Conservation (phyloP, 176 grass and related monocot genomes). For the bread wheat (Triticum aestivum) region DNA sequence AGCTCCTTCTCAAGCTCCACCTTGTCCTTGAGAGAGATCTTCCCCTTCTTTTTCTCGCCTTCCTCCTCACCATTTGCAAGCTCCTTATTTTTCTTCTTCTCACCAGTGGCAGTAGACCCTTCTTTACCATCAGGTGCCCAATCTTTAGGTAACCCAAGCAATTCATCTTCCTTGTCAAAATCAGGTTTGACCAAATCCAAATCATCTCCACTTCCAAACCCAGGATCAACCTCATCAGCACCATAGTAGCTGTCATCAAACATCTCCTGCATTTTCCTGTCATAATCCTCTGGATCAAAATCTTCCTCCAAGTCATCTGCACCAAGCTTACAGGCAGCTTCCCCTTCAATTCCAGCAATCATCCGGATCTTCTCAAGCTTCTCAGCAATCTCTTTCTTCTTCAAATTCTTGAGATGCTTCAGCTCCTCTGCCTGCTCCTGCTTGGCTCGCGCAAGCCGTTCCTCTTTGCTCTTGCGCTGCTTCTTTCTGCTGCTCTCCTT, state of each 20-base stretch:
- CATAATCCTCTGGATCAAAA: constrained; percentile 87
- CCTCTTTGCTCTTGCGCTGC: constrained; percentile 91
- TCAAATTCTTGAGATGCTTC: constrained; percentile 93
- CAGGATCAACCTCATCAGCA: constrained; percentile 67
- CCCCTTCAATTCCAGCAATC: constrained; percentile 65
- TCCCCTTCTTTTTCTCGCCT: constrained; percentile 44
- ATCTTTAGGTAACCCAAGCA: constrained; percentile 66
- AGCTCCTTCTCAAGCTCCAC: constrained; percentile 92
- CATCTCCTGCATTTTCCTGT: constrained; percentile 79
- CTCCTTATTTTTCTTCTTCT: constrained; percentile 34
- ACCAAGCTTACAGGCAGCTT: constrained; percentile 49
- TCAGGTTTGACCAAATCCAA: constrained; percentile 68
- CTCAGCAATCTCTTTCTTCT: constrained; percentile 95
- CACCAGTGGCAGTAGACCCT: constrained; percentile 40
- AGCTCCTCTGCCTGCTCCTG: constrained; percentile 73
- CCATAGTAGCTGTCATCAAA: constrained; percentile 74
- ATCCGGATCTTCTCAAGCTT: constrained; percentile 70
- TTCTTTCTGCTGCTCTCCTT: constrained; percentile 83
- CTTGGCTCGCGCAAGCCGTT: constrained; percentile 62
- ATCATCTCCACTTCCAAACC: constrained; percentile 59
- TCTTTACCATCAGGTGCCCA: constrained; percentile 42
- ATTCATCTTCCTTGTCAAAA: constrained; percentile 88
- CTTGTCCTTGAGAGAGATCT: constrained; percentile 77
- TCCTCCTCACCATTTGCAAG: constrained; percentile 13
- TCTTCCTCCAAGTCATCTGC: constrained; percentile 88